phyloP scores from a whole-genome alignment of 148 eudicot species.

The Amaranthus palmeri region DNA sequence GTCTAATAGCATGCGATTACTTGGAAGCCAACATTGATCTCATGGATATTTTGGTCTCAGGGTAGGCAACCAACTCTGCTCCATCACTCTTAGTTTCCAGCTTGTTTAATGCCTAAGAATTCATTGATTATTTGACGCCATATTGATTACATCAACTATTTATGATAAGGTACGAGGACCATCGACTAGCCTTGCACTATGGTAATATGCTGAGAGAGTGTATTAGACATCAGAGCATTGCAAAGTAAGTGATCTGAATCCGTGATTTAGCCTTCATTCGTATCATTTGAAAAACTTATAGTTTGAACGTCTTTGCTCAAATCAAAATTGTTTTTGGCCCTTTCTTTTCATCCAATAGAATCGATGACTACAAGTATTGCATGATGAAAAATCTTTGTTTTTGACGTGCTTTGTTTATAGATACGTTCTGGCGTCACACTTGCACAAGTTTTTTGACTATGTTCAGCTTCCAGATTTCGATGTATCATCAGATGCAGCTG shows the following conservation, averaged over 20 bases:
- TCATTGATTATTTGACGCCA: no score
- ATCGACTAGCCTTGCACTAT: conserved; percentile 38
- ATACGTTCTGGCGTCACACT: conserved; percentile 53
- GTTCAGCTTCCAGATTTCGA: conserved; percentile 66
- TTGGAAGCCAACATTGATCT: conserved; percentile 50
- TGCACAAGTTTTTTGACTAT: conserved; percentile 58
- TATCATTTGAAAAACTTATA: no score
- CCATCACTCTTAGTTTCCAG: background rate
- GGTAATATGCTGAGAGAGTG: conserved; percentile 48
- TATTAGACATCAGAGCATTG: conserved; percentile 49
- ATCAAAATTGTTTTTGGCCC: no score
- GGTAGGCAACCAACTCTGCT: conserved; percentile 24
- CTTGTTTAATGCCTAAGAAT: background rate
- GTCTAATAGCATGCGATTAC: conserved; percentile 47
- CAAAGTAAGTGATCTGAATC: conserved; percentile 28
- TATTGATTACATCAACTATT: background rate
- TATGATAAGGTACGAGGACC: conserved; percentile 34
- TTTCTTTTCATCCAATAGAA: no score
- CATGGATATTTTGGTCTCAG: conserved; percentile 39
- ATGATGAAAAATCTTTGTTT: background rate
- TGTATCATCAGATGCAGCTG: conserved; percentile 69
- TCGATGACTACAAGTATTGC: no score
- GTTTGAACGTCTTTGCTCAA: no score
- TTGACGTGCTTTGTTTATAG: conserved; percentile 21
- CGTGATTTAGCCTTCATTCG: no score